phyloP scores from a whole-genome alignment of 2,329 filamentous ascomycete species.

The Sclerotiophoma versabilis region DNA sequence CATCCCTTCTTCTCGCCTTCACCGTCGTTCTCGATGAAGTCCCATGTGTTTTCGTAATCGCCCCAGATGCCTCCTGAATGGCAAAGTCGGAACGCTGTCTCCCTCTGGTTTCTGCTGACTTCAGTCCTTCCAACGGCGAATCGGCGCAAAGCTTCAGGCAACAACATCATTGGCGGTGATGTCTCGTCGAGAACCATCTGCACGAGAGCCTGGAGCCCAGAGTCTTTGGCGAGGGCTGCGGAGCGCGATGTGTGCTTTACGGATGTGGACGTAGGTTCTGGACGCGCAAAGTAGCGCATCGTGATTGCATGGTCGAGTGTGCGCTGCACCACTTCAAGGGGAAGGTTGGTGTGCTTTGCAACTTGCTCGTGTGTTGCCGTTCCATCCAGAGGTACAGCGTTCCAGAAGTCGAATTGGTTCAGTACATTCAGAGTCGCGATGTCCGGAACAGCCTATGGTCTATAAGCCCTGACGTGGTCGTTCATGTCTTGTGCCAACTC shows the following conservation, averaged over 20 bases:
- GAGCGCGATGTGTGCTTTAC: slow-evolving; percentile 41
- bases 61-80: slow-evolving; percentile 38
- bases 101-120: slow-evolving; percentile 30
- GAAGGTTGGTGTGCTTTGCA: slow-evolving; percentile 33
- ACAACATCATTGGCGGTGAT: slow-evolving; percentile 37
- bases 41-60: slow-evolving; percentile 32
- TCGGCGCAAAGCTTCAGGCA: slow-evolving; percentile 37
- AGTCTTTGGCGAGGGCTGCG: slow-evolving; percentile 34
- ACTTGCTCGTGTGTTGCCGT: slow-evolving; percentile 50
- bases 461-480: neutral
- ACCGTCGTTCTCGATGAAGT: slow-evolving; percentile 44
- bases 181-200: slow-evolving; percentile 35
- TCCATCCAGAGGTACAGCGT: slow-evolving; percentile 58
- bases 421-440: slow-evolving; percentile 56
- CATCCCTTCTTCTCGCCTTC: slow-evolving; percentile 40
- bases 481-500: neutral
- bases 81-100: slow-evolving; percentile 40
- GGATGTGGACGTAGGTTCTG: slow-evolving; percentile 13
- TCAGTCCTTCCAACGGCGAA: slow-evolving; percentile 35
- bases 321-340: slow-evolving; percentile 39
- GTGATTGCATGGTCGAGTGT: slow-evolving; percentile 47
- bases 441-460: slow-evolving; percentile 53
- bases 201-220: slow-evolving; percentile 36
- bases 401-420: slow-evolving; percentile 63
- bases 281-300: slow-evolving; percentile 46